A percentile compares a stretch with the other conserved stretches of the same genome.
These are phyloP conservation scores for Emergomyces orientalis DNA, from an alignment of 2,329 filamentous ascomycete genomes.

Conservation along the genomic window DNA sequence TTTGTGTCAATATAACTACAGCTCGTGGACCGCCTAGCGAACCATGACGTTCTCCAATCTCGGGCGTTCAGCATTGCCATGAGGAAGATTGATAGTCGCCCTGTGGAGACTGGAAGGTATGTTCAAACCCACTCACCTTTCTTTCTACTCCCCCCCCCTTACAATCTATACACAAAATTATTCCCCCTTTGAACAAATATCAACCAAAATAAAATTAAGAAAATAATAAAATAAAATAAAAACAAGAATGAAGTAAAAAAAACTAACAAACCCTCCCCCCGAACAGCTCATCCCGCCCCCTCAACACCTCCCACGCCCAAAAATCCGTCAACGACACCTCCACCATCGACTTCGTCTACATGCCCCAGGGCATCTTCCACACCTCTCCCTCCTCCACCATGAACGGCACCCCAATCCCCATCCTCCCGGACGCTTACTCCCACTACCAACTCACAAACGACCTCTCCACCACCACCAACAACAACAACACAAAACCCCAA, in stretches of 20 bases:
- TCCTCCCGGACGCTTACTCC: conserved; percentile 37
- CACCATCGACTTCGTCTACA: conserved; percentile 55
- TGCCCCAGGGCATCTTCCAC: conserved; percentile 43
- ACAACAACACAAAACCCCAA: conserved; percentile 9
- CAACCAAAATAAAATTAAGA: background rate
- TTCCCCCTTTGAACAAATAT: background rate
- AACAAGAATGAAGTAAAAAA: background rate
- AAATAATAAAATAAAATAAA: background rate
- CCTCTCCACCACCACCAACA: conserved; percentile 3
- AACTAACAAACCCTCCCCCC: too few relatives aligned
- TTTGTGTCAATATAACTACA: conserved; percentile 21
- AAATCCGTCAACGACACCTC: conserved; percentile 51
- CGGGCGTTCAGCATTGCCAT: conserved; percentile 49
- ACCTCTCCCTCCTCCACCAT: conserved; percentile 22
- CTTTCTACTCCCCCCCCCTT: background rate
- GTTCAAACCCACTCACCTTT: background rate
- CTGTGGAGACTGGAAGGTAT: conserved; percentile 23
- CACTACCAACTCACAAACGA: conserved; percentile 20
- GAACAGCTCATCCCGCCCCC: conserved; percentile 38
- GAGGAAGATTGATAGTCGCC: conserved; percentile 38
- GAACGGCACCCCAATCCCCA: conserved; percentile 40
- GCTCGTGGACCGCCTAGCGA: conserved; percentile 45
- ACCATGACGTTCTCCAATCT: conserved; percentile 44
- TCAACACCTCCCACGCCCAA: conserved; percentile 52
- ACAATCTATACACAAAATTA: too few relatives aligned